These are phyloP conservation scores for Colletotrichum melonis DNA, from an alignment of 2,329 filamentous ascomycete genomes.

Conservation along the genomic window DNA sequence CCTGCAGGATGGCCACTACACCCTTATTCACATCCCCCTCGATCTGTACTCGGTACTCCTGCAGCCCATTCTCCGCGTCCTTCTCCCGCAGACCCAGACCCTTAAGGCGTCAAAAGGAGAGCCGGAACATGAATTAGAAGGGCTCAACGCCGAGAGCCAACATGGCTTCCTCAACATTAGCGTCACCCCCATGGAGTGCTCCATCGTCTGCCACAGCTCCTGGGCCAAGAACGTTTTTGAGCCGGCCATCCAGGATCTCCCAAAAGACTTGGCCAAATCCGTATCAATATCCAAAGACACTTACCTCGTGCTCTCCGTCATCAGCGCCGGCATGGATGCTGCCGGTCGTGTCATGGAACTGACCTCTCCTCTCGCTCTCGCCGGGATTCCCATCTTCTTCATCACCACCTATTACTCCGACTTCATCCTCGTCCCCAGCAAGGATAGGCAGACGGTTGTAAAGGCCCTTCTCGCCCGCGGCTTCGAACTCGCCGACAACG, in stretches of 20 bases:
- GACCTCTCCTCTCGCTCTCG: constrained; percentile 89
- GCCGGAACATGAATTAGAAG: constrained; percentile 54
- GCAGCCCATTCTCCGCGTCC: constrained; percentile 86
- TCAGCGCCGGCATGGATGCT: constrained; percentile 89
- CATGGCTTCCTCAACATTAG: constrained; percentile 94
- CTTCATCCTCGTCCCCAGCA: constrained; percentile 90
- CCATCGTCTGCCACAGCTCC: constrained; percentile 84
- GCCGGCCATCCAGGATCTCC: constrained; percentile 72
- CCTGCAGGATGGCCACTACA: constrained; percentile 84
- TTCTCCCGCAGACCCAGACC: constrained; percentile 73
- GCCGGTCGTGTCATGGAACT: constrained; percentile 92
- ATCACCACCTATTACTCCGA: constrained; percentile 98
- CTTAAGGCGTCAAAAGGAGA: constrained; percentile 49
- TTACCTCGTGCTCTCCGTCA: constrained; percentile 90
- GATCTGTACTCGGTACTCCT: constrained; percentile 82
- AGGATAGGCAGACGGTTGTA: constrained; percentile 79
- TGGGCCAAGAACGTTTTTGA: constrained; percentile 81
- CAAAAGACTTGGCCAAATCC: constrained; percentile 59
- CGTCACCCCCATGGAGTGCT: constrained; percentile 92
- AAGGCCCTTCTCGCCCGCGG: constrained; percentile 81
- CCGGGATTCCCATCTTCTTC: constrained; percentile 97
- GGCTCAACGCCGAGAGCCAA: constrained; percentile 62
- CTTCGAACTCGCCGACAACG: constrained; percentile 83
- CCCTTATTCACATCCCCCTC: constrained; percentile 90
- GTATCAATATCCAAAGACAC: constrained; percentile 85